A percentile compares a stretch with the other conserved stretches of the same genome.
These are phyloP conservation scores for Brassica juncea DNA, from an alignment of 345 rosid species.

Conservation along the genomic window DNA sequence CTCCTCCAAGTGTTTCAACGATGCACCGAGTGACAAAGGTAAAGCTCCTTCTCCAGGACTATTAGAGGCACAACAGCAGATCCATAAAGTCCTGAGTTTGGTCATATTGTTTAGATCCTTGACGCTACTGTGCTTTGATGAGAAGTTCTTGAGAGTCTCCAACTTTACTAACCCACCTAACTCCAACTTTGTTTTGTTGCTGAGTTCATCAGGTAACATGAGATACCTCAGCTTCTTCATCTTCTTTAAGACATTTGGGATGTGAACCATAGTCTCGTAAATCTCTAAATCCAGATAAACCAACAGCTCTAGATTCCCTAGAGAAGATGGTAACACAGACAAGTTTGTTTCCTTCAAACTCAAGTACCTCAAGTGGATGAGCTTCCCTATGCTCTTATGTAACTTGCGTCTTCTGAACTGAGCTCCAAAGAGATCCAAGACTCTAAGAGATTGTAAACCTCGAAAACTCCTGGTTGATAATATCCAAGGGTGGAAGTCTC, in stretches of 20 bases:
- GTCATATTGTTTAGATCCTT: conserved; percentile 21
- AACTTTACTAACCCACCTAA: conserved; percentile 24
- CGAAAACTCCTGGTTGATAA: conserved; percentile 23
- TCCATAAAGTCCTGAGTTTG: conserved; percentile 27
- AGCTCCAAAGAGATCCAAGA: conserved; percentile 44
- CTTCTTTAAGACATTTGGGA: conserved; percentile 31
- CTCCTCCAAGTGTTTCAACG: conserved; percentile 21
- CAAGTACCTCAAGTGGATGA: conserved; percentile 43
- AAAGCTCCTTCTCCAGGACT: conserved; percentile 12
- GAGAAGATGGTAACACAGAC: conserved; percentile 25
- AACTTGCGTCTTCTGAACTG: conserved; percentile 21
- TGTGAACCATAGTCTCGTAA: conserved; percentile 22
- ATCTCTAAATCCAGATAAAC: conserved; percentile 27
- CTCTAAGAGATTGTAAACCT: conserved; percentile 37
- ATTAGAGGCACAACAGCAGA: conserved; percentile 9
- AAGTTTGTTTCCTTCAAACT: conserved; percentile 24
- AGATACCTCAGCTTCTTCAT: conserved; percentile 32
- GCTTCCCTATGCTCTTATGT: conserved; percentile 38
- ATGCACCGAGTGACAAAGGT: conserved; percentile 3
- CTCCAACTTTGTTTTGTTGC: conserved; percentile 4
- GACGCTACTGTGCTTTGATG: conserved; percentile 11
- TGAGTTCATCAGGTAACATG: conserved; percentile 23
- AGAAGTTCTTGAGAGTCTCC: conserved; percentile 27
- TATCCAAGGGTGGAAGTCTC: conserved; percentile 38
- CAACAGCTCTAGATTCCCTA: conserved; percentile 28